Base-by-base conservation (phyloP, 192 early-diverging fungal species). In the Backusella sp. region DNA sequence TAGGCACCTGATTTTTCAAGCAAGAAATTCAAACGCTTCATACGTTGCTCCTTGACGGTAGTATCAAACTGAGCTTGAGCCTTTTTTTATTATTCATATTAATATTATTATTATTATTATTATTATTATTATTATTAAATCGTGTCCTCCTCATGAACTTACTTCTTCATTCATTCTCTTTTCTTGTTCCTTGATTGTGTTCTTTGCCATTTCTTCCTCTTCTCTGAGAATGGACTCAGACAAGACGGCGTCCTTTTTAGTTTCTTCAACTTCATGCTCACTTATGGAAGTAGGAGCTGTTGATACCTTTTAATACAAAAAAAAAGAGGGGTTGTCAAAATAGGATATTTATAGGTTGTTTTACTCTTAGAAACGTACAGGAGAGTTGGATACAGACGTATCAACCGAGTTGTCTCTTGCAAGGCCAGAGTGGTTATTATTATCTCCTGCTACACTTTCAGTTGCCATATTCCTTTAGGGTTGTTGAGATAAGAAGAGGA, bases 1-100 rank as follows among this genome's bases (percentile, higher is more conserved):
- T 95, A 97, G 0, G 92, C 88, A 2, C 93, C 88, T 0, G 96
- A 94, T 76, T 92, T 92, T 77, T 93, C 92, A 4, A 97, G 83
- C 72, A 97, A 85, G 76, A 93, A 94, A 72, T 94, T 86, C 12
- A 95, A 84, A 26, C 94, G 89, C 74, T 93, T 88, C 75, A 91
- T 84, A 21, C 92, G 85, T 73, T 94, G 88, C 41, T 87, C 83
- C 39, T 89, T 86, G 49, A 86, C 86, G 23, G 86, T 76, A 0
- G 83, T 76, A 37, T 88, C 87, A 78, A 89, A 93, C 77, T 92
- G 87, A 8, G 82, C 85, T 42, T 90, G 80, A 67, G 93, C 91
- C 89, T 92, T 53, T 23, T 92, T 53, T 23, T 39, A 39, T 39
- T 3, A 12, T 53, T 53, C 9, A 32, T 32, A 32, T 32, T 32